Base-by-base conservation (phyloP, 2,329 filamentous ascomycete species). In the Alternaria postmessia region DNA sequence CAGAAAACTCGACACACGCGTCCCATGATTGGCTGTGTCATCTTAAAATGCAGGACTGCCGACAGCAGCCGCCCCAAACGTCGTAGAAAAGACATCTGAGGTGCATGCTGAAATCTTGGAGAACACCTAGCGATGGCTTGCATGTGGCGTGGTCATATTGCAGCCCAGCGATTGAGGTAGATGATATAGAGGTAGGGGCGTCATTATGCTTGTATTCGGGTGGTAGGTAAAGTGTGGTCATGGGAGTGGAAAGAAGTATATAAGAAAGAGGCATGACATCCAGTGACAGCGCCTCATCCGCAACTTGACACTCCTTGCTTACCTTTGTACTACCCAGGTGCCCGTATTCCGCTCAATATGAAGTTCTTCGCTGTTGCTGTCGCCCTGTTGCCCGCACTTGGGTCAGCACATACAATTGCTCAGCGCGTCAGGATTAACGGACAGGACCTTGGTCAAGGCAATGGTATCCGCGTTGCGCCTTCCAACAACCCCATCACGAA, bases 401-500 rank as follows among this genome's bases (percentile, higher is more conserved):
- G 71, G 42, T 72, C 76, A 8, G 80, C 77, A 38, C 81, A 84
- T 62, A 70, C 76, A 51, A 82, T 83, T 66, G 82, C 82, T 63
- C 81, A 83, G 65, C 76, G 77, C 26, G 77, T 87, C 48, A 69
- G 70, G n/a, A 61, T 73, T 36, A 73, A 73, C 43, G 68, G 63
- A 22, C 76, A 74, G 20, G 83, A 86, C 62, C 79, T 84, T 65
- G 84, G 83, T 53, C 80, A 82, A 63, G 79, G 84, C 30, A 80
- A 79, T 61, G 84, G 83, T 14, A 80, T 86, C 54, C 81, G 84
- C 12, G 81, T 83, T 2, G 82, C 84, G 1, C 77, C 72, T 18
- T 81, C 77, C 70, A 84, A 86, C 78, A 80, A 82, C 70, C 85
- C 84, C 1, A 80, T 86, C 55, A 78, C 80, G 57, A 80, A 83